Evolutionary conservation across 768 basidiomycete species (phyloP).

Genomic region (Lanmaoa pseudosensibilis): DNA sequence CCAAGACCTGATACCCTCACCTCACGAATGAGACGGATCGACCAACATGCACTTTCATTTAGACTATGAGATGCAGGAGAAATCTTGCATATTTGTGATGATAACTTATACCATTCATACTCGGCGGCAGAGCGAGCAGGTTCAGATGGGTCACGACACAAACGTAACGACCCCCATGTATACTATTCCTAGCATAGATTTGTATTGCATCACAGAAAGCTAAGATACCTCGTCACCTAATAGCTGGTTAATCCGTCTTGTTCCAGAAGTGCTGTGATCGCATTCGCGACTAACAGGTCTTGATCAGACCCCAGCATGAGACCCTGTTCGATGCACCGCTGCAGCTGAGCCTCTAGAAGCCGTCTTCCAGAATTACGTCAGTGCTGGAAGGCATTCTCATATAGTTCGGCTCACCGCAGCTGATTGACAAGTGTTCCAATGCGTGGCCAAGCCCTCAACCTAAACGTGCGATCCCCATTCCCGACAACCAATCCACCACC

Average conservation of each 20-base stretch:
- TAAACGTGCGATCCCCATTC: slow-evolving; percentile 52
- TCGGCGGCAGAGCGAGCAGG: not conserved
- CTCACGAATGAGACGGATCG: not conserved
- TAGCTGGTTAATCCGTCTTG: slow-evolving; percentile 35
- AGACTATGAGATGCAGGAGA: not conserved
- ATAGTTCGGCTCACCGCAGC: slow-evolving; percentile 52
- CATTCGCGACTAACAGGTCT: slow-evolving; percentile 53
- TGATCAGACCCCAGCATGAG: slow-evolving; percentile 44
- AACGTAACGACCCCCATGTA: slow-evolving; percentile 1
- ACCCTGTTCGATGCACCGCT: slow-evolving; percentile 65
- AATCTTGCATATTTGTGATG: not conserved
- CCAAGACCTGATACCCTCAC: not conserved
- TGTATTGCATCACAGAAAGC: slow-evolving; percentile 10
- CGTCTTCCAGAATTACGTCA: slow-evolving; percentile 42
- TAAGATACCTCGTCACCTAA: not conserved
- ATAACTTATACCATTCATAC: slow-evolving; percentile 14
- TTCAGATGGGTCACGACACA: not conserved
- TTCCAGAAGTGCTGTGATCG: slow-evolving; percentile 41
- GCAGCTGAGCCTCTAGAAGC: slow-evolving; percentile 67
- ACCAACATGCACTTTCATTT: not conserved
- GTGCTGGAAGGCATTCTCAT: not conserved
- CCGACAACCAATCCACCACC: slow-evolving; percentile 72
- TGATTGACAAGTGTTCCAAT: slow-evolving; percentile 90
- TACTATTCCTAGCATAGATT: slow-evolving; percentile 12
- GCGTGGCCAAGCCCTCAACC: slow-evolving; percentile 80